Evolutionary conservation across 139 green algal genomes (phyloP).

Genomic region (Coelastrella sp.): DNA sequence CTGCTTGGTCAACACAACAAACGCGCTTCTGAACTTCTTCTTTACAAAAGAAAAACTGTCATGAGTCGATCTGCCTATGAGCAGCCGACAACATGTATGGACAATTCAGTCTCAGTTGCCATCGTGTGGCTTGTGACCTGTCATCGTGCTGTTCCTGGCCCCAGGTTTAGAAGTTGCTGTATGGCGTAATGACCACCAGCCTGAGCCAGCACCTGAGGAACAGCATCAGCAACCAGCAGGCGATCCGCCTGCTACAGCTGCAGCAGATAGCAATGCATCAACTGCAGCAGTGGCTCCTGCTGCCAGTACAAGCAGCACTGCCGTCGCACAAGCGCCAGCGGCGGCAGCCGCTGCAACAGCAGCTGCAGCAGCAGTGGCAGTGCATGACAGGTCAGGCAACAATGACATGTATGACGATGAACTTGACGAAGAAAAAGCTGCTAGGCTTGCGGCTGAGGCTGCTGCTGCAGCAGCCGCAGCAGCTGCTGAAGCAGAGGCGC

Average conservation of each 20-base stretch:
- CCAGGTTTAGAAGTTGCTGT: background rate
- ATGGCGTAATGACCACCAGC: background rate
- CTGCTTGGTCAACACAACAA: too few relatives aligned
- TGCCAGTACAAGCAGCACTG: too few relatives aligned
- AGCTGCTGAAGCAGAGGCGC: background rate
- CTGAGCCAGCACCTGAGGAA: background rate
- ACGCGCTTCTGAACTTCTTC: too few relatives aligned
- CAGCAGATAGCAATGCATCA: background rate
- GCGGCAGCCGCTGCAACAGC: background rate
- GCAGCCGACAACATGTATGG: background rate
- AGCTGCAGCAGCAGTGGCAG: background rate
- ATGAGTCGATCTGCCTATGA: background rate
- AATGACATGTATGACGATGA: slow-evolving; percentile 47
- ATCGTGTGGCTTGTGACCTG: too few relatives aligned
- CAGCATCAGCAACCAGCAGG: slow-evolving; percentile 17
- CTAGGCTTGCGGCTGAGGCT: slow-evolving; percentile 21
- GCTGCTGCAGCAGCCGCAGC: slow-evolving; percentile 35
- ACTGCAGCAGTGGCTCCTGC: background rate
- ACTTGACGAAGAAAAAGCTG: slow-evolving; percentile 53
- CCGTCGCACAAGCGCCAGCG: too few relatives aligned
- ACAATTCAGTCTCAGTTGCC: background rate
- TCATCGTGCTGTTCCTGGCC: background rate
- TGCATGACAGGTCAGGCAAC: slow-evolving; percentile 19
- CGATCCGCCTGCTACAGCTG: background rate
- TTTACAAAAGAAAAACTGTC: background rate